Percentiles rank a stretch among this genome's conserved stretches.
These are phyloP conservation scores for Magnolia sinica DNA, from an alignment of 164 flowering plant genomes.

Conservation along the genomic window DNA sequence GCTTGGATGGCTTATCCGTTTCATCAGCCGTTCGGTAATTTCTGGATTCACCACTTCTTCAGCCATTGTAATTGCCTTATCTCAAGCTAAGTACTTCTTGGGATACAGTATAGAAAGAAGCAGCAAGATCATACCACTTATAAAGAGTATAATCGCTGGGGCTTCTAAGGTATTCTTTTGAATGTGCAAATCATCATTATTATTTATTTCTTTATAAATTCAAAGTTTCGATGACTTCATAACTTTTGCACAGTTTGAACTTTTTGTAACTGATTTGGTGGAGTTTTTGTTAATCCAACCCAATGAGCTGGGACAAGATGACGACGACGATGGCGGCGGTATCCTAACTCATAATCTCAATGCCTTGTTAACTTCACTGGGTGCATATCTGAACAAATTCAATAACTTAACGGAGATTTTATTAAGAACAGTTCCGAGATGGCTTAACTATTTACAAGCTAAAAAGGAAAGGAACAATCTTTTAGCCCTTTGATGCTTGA, in stretches of 20 bases:
- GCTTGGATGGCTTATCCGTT: conserved; percentile 96
- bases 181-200: not conserved
- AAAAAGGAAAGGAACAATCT: no score
- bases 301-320: no score
- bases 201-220: not conserved
- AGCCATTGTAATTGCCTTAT: conserved; percentile 85
- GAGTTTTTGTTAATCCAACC: no score
- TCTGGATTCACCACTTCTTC: conserved; percentile 98
- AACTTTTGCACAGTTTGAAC: not conserved
- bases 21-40: conserved; percentile 93
- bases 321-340: no score
- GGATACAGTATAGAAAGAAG: conserved; percentile 74
- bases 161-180: conserved; percentile 51
- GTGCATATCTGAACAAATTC: no score
- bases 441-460: no score
- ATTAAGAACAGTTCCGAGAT: no score
- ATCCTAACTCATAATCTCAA: no score
- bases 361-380: no score
- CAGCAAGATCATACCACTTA: conserved; percentile 81
- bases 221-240: not conserved
- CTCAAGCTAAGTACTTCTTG: conserved; percentile 94
- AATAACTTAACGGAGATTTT: no score
- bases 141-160: conserved; percentile 75
- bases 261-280: no score
- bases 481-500: no score